phyloP scores from a whole-genome alignment of 2,329 filamentous ascomycete species.

The Pleomassaria siparia region DNA sequence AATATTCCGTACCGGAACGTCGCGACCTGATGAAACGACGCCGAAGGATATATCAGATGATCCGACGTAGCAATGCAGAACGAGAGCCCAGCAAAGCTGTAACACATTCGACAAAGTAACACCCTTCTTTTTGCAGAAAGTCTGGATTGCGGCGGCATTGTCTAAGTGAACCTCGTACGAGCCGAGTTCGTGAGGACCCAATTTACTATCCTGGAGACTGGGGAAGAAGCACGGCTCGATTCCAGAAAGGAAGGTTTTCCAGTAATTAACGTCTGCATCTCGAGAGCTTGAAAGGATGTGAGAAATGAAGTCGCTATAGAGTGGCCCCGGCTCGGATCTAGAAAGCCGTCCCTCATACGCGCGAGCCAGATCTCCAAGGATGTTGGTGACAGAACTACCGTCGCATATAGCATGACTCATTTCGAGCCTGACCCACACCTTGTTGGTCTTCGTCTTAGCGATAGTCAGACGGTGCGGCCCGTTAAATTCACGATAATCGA shows the following conservation, averaged over 20 bases:
- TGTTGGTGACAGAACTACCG: conserved; percentile 53
- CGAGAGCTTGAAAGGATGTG: conserved; percentile 31
- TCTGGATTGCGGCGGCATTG: conserved; percentile 19
- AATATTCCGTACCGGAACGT: conserved; percentile 53
- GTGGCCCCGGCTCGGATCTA: conserved; percentile 37
- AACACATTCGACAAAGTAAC: conserved; percentile 55
- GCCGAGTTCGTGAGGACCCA: conserved; percentile 39
- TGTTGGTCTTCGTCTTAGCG: conserved; percentile 43
- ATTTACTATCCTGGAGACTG: conserved; percentile 37
- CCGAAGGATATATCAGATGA: conserved; percentile 55
- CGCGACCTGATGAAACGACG: conserved; percentile 56
- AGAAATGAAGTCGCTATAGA: conserved; percentile 44
- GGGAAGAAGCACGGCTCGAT: conserved; percentile 53
- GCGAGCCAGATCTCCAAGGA: conserved; percentile 49
- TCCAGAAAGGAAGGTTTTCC: conserved; percentile 49
- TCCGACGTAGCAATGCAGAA: conserved; percentile 52
- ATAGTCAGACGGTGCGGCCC: conserved; percentile 52
- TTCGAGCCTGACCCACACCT: conserved; percentile 51
- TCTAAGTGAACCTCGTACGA: conserved; percentile 44
- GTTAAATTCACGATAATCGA: conserved; percentile 31
- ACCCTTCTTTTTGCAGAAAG: conserved; percentile 44
- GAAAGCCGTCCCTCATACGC: conserved; percentile 49
- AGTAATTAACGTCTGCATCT: conserved; percentile 44
- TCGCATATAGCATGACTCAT: conserved; percentile 56
- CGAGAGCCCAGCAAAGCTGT: conserved; percentile 56